Evolutionary conservation across 345 rosid genomes (phyloP).

Genomic region (Durio zibethinus): DNA sequence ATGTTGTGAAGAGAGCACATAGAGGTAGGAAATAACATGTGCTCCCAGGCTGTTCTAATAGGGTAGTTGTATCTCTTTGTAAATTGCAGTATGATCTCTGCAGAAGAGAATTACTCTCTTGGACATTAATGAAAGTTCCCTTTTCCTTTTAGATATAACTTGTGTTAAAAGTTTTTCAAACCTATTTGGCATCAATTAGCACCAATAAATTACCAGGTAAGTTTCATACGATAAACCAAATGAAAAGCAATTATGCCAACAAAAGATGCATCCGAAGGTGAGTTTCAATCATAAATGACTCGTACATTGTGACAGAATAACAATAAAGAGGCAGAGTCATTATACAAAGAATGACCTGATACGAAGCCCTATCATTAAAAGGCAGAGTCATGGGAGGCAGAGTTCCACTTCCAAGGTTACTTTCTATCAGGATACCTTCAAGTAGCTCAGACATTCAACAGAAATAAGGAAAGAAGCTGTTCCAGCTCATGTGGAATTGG

Average conservation of each 20-base stretch:
- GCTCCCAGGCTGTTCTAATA: conserved; percentile 10
- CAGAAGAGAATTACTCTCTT: conserved; percentile 9
- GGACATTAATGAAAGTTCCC: conserved; percentile 16
- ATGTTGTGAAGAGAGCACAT: conserved; percentile 10
- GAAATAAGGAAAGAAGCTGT: not conserved
- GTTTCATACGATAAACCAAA: not conserved
- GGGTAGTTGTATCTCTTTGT: conserved; percentile 7
- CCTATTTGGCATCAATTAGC: not conserved
- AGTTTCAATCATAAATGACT: not conserved
- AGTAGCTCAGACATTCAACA: not conserved
- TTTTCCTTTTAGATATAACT: not conserved
- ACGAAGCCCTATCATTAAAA: not conserved
- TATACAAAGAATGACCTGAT: not conserved
- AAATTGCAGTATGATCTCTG: conserved; percentile 5
- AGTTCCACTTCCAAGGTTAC: not conserved
- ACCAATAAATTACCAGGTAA: not conserved
- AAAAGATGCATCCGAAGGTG: not conserved
- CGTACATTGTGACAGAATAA: no score
- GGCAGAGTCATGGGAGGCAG: no score
- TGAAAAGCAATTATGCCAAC: not conserved
- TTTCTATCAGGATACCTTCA: not conserved
- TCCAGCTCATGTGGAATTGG: not conserved
- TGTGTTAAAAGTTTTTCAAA: not conserved
- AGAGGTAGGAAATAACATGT: conserved; percentile 10
- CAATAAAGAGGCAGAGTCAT: no score